These are phyloP conservation scores for Atractiella rhizophila DNA, from an alignment of 768 basidiomycete species.

Conservation along the genomic window DNA sequence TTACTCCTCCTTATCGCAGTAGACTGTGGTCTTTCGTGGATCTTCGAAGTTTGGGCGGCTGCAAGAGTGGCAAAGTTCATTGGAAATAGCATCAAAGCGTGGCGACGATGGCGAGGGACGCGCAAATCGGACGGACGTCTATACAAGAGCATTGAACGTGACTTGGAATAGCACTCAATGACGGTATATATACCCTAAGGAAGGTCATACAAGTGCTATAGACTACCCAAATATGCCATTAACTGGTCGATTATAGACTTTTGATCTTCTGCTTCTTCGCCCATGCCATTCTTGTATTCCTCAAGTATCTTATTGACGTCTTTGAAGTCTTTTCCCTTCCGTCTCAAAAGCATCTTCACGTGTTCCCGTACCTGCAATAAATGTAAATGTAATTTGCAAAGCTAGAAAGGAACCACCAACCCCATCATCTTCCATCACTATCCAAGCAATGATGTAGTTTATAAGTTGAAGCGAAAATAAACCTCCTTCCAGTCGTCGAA, in stretches of 20 bases:
- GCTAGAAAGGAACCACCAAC: conserved; percentile 28
- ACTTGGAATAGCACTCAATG: conserved; percentile 25
- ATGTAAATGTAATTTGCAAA: background rate
- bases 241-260: too few species aligned
- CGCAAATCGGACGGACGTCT: conserved; percentile 40
- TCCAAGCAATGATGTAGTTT: conserved; percentile 84
- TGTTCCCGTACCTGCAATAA: conserved; percentile 46
- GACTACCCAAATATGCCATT: too few species aligned
- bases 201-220: too few species aligned
- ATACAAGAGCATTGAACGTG: conserved; percentile 66
- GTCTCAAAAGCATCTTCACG: conserved; percentile 42
- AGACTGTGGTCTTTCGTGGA: conserved; percentile 46
- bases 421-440: conserved; percentile 93
- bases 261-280: conserved; percentile 28
- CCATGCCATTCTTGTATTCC: conserved; percentile 48
- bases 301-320: conserved; percentile 47
- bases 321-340: conserved; percentile 42
- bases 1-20: conserved; percentile 40
- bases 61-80: background rate
- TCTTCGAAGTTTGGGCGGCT: conserved; percentile 30
- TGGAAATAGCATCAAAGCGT: conserved; percentile 1
- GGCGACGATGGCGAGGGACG: conserved; percentile 18
- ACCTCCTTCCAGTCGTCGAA: conserved; percentile 65
- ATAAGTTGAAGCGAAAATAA: conserved; percentile 68
- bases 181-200: too few species aligned